These are phyloP conservation scores for Coemansia sp. DNA, from an alignment of 192 early-diverging fungal species.

Conservation along the genomic window DNA sequence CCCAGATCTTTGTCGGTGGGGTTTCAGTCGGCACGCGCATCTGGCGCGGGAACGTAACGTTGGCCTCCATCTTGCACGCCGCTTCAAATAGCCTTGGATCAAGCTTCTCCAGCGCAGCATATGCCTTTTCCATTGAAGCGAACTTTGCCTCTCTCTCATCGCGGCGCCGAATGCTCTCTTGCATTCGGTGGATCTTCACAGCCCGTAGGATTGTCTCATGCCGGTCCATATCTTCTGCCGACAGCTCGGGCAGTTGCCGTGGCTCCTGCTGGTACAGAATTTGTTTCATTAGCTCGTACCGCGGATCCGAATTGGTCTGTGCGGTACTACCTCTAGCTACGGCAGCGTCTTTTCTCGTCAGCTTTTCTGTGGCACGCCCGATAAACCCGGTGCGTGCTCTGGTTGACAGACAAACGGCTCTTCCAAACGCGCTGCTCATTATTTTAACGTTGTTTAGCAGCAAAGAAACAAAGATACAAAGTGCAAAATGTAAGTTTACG, in stretches of 20 bases:
- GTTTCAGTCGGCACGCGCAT: constrained; percentile 77
- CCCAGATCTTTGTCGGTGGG: constrained; percentile 67
- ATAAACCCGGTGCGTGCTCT: not conserved
- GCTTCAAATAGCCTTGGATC: constrained; percentile 62
- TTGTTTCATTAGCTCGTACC: constrained; percentile 70
- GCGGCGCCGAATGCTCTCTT: constrained; percentile 52
- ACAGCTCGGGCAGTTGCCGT: constrained; percentile 39
- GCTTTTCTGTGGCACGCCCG: constrained; percentile 14
- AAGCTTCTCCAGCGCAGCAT: constrained; percentile 63
- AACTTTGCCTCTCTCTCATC: constrained; percentile 59
- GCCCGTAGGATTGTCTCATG: constrained; percentile 75
- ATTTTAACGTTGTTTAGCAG: not conserved
- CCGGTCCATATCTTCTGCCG: constrained; percentile 59
- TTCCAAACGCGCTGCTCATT: constrained; percentile 12
- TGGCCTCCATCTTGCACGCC: constrained; percentile 60
- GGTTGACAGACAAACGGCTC: constrained; percentile 8
- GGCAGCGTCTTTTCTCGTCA: constrained; percentile 8
- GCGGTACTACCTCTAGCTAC: constrained; percentile 7
- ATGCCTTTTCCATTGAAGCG: constrained; percentile 63
- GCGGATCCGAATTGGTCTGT: constrained; percentile 50
- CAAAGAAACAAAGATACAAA: not conserved
- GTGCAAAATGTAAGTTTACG: not conserved
- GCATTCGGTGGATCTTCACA: constrained; percentile 60
- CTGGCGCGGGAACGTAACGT: constrained; percentile 65
- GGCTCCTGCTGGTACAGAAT: constrained; percentile 65